phyloP scores from a whole-genome alignment of 345 rosid genomes.

The Heritiera littoralis region DNA sequence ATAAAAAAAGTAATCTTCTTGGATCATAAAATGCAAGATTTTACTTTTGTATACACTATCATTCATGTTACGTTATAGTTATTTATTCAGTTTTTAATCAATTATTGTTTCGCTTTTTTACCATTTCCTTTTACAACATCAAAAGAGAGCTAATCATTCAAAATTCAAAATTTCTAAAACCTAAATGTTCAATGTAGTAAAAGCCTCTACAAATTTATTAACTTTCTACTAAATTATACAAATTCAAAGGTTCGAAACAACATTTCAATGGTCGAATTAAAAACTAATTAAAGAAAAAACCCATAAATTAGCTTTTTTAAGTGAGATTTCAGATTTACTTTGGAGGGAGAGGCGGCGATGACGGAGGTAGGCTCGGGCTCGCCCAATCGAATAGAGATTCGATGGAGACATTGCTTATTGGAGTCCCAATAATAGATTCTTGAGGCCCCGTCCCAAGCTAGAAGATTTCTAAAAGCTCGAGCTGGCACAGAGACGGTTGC shows the following conservation, averaged over 20 bases:
- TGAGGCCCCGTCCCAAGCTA: slow-evolving; percentile 91
- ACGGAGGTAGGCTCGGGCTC: slow-evolving; percentile 81
- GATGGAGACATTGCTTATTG: slow-evolving; percentile 55
- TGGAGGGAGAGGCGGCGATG: slow-evolving; percentile 76
- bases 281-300: not conserved
- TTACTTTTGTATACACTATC: no score
- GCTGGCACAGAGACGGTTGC: slow-evolving; percentile 13
- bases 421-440: slow-evolving; percentile 80
- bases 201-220: not conserved
- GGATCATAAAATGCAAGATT: no score
- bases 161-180: not conserved
- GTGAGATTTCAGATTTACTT: slow-evolving; percentile 40
- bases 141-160: not conserved
- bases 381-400: slow-evolving; percentile 78
- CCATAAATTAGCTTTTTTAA: not conserved
- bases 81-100: no score
- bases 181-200: not conserved
- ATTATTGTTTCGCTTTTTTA: no score
- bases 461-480: slow-evolving; percentile 48
- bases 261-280: not conserved
- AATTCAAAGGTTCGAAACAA: slow-evolving; percentile 2
- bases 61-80: no score
- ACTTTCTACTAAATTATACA: not conserved
- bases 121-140: no score
- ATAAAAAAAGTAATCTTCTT: no score